Base-by-base conservation (phyloP, 208 protist genomes). In the Leishmania arabica region DNA sequence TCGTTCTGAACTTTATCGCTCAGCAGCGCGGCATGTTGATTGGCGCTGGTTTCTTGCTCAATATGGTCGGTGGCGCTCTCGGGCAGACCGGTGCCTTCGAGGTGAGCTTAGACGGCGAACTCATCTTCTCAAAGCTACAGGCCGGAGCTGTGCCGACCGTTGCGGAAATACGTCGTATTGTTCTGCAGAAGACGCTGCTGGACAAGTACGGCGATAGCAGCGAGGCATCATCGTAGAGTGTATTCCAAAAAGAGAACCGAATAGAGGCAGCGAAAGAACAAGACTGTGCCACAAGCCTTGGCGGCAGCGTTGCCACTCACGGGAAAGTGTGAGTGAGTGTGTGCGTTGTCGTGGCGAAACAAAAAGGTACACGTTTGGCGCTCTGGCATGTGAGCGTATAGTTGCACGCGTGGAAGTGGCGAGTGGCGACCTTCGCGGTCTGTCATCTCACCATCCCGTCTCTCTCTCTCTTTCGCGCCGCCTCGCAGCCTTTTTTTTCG, bases 61-160 rank as follows among this genome's bases (percentile, higher is more conserved):
- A 93, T 77, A 89, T 92, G 72, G 37, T 93, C n/a, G 84, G 86
- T 64, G 77, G 81, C 58, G 81, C 81, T 17, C 47, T 92, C 4
- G 64, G 31, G 21, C 90, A 93, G 81, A 90, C 89, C 11, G 92
- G 92, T 21, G 92, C 92, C 17, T 96, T 92, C 82, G 92, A 96
- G 75, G 89, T 96, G 15, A 91, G 83, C 74, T 65, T 96, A n/a
- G 87, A 96, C 60, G 89, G 84, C 47, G 62, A 45, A 54, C 85
- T 94, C 4, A 84, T 97, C 65, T 94, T 84, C 81, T 95, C 91
- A 15, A 95, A 95, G 83, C 84, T 97, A 56, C 62, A 91, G 81
- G 71, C 54, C 1, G 88, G 89, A 1, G 34, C 56, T 15, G 82
- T 90, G 70, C 90, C 90, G 24, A 42, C 69, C 0, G 69, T 80